Evolutionary conservation across 345 rosid genomes (phyloP), one percentile per base, ranked within the genome.

Genomic region (Acer yangbiense): DNA sequence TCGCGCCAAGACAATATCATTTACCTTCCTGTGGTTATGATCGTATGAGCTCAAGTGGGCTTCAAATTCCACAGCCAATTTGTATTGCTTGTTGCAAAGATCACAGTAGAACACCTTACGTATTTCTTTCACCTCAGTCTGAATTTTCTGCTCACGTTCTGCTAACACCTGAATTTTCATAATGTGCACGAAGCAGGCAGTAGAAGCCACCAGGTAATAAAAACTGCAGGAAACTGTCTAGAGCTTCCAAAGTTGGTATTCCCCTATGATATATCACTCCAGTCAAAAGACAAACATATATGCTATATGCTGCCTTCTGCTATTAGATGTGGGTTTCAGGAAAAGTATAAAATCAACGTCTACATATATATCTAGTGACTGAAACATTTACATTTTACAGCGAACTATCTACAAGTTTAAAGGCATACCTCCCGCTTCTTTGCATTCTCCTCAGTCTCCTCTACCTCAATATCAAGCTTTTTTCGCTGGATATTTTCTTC

Each of bases 101-200:
- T 92, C 97, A 81, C 98, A 96, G 65, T 78, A 92, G 84, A 96
- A 96, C 77, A 92, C 97, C 86, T 91, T 96, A 13, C 84, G 91
- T 71, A 92, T 96, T 79, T 96, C 99, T 88, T 92, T 91, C 48
- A 96, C 98, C 87, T 94, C 98, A 60, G 86, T 91, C 82, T 92
- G 97, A 85, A 96, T 96, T 91, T 94, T 96, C 87, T 88, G 98
- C 94, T 96, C 99, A 69, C 99, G 95, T 83, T 91, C 99, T 83
- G 99, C 98, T 87, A 92, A 74, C 78, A 94, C 99, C 99, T 96
- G 99, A 88, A 96, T 96, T 90, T 91, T 92, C 97, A 95, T 90
- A 96, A 96, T 87, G 92, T 95, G 97, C 89, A 94, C 91, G 97
- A 92, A 94, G 98, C 95, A 82, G 97, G 99, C 93, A 96, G 97